These are phyloP conservation scores for Umbelopsis ramanniana DNA, from an alignment of 192 early-diverging fungal species.

Conservation along the genomic window DNA sequence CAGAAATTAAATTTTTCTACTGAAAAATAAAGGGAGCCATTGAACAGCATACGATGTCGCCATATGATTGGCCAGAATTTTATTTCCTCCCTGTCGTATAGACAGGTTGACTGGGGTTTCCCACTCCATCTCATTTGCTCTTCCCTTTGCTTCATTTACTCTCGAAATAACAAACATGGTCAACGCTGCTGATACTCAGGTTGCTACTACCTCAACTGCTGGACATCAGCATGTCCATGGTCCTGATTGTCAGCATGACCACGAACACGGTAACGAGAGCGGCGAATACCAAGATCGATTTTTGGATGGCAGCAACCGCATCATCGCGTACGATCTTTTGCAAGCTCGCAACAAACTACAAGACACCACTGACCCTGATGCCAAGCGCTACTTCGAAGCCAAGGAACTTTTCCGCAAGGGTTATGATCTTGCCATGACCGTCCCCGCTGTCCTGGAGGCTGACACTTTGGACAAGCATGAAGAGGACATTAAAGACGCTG, in stretches of 20 bases:
- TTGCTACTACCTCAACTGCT: conserved; percentile 17
- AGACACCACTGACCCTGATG: conserved; percentile 54
- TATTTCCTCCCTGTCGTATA: background rate
- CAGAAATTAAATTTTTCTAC: background rate
- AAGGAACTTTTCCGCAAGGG: conserved; percentile 57
- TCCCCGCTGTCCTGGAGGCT: conserved; percentile 54
- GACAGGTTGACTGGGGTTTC: background rate
- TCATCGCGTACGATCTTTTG: conserved; percentile 54
- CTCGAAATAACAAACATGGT: conserved; percentile 8
- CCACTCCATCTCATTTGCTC: background rate
- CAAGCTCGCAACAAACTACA: conserved; percentile 46
- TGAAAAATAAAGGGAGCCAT: background rate
- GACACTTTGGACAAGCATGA: conserved; percentile 52
- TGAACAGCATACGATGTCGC: background rate
- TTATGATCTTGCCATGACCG: conserved; percentile 50
- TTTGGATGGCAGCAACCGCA: conserved; percentile 42
- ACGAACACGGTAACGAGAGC: conserved; percentile 3
- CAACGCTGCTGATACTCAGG: conserved; percentile 20
- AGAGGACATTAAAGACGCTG: conserved; percentile 54
- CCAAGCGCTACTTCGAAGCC: conserved; percentile 57
- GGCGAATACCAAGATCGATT: conserved; percentile 43
- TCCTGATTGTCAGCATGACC: conserved; percentile 18
- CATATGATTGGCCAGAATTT: background rate
- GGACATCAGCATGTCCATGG: background rate
- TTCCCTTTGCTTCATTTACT: background rate